Base-by-base conservation (phyloP, 768 basidiomycete genomes). In the Macrolepiota albuminosa region DNA sequence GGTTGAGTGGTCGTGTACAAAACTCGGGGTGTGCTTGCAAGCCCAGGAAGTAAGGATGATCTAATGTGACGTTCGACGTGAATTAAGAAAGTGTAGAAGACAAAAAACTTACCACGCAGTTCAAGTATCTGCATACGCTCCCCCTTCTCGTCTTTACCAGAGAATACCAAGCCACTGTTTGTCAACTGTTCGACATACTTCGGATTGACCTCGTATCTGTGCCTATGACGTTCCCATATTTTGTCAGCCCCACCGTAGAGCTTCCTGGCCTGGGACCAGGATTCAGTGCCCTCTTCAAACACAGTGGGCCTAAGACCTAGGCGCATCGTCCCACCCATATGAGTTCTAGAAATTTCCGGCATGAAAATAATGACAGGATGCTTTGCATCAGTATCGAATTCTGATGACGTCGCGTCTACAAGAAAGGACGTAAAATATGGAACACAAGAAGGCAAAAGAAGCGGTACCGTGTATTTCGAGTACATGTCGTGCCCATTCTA, bases 311-410 rank as follows among this genome's bases (percentile, higher is more conserved):
- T 86, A 45, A 98, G 80, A 26, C 97, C 97, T n/a, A 98, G 84
- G 13, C 97, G 88, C 97, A 99, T 99, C n/a, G 96, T 99, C 24
- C 97, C 97, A 54, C 97, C 97, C 85, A 98, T 93, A 64, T 98
- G 95, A 13, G 95, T 98, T 70, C 89, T 90, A 11, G 94, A 97
- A 66, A 99, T 92, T 72, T 99, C 97, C 18, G 97, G 97, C 97
- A 99, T 99, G 83, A 95, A 98, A 66, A 98, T 81, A 73, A 98
- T 80, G 58, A 95, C 80, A 0, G 89, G 91, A 63, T 88, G 77
- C n/a, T 76, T 71, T 2, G 87, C 76, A 1, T 83, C 72, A 3
- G 82, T 69, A 43, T 81, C 73, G 66, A 98, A 91, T 73, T 99
- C 96, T 34, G 84, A 75, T 3, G 96, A 98, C 50, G 87, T 89